Base-by-base conservation (phyloP, 2,329 filamentous ascomycete genomes). In the Phialophora tarda region DNA sequence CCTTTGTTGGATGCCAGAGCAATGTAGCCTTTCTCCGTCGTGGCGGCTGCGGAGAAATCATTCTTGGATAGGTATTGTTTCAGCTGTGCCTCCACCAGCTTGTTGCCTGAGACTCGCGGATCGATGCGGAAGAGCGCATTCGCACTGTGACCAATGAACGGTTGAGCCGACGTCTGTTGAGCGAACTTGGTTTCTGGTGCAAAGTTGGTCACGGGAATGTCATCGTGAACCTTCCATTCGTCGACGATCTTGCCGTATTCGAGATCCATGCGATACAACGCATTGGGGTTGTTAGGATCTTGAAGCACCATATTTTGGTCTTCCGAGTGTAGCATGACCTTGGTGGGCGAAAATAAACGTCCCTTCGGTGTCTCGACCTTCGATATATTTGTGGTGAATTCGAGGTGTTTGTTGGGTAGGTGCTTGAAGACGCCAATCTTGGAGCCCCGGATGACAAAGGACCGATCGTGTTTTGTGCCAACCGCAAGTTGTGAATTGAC, bases 341-440 rank as follows among this genome's bases (percentile, higher is more conserved):
- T 99, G 81, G 92, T 96, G 6, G 95, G 95, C 68, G 90, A 93
- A 82, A 99, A 97, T 0, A 93, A 83, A 76, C 90, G 91, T 73
- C 95, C 95, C 53, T 87, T 86, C 1, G 93, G 92, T 0, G 94
- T 97, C 77, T 93, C 89, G 59, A 99, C 92, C 79, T 96, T 97
- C 68, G 92, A 97, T 74, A 99, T 99, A 71, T 93, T 98, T 67
- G 95, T 99, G 12, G 92, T 92, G 78, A 98, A 99, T 77, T 98
- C 91, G 17, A 99, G 85, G 71, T 94, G 89, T 77, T 98, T 96
- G 80, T 96, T 91, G 0, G 89, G 84, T 0, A 93, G 97, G 76
- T 99, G 95, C 78, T 96, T 98, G 86, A 99, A 99, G 48, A 99
- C 95, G 62, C 95, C 95, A 77, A 99, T 99, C 85, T 98, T 97